phyloP scores from a whole-genome alignment of 345 rosid genomes.

The Bruguiera parviflora region DNA sequence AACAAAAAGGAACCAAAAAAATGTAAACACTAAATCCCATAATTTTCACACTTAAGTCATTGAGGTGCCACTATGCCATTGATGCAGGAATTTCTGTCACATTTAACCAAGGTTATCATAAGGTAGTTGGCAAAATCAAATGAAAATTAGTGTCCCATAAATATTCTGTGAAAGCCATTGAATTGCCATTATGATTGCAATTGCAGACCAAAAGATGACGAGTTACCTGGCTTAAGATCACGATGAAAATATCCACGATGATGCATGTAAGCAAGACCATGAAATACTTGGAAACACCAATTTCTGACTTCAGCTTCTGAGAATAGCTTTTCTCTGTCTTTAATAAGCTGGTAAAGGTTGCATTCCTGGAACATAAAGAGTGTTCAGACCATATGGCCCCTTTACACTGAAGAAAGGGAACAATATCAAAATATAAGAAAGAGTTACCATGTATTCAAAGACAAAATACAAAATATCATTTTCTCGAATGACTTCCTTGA shows the following conservation, averaged over 20 bases:
- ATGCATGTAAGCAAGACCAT: slow-evolving; percentile 84
- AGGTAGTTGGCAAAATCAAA: too few species aligned
- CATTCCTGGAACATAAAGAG: slow-evolving; percentile 47
- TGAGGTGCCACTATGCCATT: too few species aligned
- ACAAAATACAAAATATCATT: slow-evolving; percentile 69
- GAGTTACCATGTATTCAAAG: slow-evolving; percentile 77
- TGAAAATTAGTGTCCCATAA: too few species aligned
- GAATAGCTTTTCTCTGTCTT: slow-evolving; percentile 57
- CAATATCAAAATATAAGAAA: not conserved
- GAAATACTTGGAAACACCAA: slow-evolving; percentile 91
- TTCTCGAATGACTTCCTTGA: slow-evolving; percentile 85
- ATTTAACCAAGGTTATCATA: too few species aligned
- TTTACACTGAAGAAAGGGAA: too few species aligned
- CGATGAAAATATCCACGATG: slow-evolving; percentile 90
- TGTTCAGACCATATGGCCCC: not conserved
- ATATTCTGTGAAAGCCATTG: too few species aligned
- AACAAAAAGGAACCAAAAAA: too few species aligned
- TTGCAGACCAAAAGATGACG: not conserved
- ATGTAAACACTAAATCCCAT: too few species aligned
- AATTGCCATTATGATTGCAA: too few species aligned
- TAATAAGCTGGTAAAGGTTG: slow-evolving; percentile 82
- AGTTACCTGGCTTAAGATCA: slow-evolving; percentile 86
- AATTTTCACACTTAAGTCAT: too few species aligned
- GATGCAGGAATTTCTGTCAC: too few species aligned
- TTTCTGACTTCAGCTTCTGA: slow-evolving; percentile 70